Conservation (phyloP, 2,329 filamentous ascomycete genomes). For the Botrytis aclada region DNA sequence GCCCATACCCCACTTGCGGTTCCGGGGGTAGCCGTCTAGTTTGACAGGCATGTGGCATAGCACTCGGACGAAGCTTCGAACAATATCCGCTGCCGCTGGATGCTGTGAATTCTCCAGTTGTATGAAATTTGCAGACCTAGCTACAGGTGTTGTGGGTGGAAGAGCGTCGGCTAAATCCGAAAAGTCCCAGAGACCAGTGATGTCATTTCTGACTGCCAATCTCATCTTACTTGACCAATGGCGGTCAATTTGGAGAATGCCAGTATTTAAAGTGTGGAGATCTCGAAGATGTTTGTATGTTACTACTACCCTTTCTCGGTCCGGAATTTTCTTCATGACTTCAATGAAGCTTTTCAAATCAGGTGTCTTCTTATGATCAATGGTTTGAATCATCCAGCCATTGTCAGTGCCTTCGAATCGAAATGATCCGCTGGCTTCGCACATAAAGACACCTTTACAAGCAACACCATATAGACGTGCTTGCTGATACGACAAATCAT, state of each 20-base stretch:
- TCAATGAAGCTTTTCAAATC: conserved; percentile 86
- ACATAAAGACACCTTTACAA: conserved; percentile 89
- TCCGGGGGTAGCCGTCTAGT: conserved; percentile 95
- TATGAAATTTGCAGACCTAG: conserved; percentile 84
- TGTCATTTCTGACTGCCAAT: conserved; percentile 84
- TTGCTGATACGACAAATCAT: conserved; percentile 95
- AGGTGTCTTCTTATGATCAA: conserved; percentile 88
- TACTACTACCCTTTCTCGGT: conserved; percentile 80
- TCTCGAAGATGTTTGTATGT: conserved; percentile 95
- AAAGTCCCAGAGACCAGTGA: conserved; percentile 92
- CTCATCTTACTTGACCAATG: conserved; percentile 98
- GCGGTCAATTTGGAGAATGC: conserved; percentile 86
- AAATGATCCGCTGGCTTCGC: conserved; percentile 92
- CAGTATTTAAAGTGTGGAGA: conserved; percentile 89
- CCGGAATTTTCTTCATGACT: conserved; percentile 84
- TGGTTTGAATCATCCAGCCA: conserved; percentile 88
- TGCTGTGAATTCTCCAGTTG: conserved; percentile 85
- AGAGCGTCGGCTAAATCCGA: conserved; percentile 77
- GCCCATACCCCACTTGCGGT: conserved; percentile 91
- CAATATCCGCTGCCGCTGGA: conserved; percentile 85
- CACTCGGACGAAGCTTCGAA: conserved; percentile 92
- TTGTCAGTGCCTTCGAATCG: conserved; percentile 86
- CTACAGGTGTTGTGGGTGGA: conserved; percentile 67
- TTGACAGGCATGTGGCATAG: conserved; percentile 93
- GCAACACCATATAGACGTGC: conserved; percentile 93